Evolutionary conservation across 345 rosid species (phyloP).

Genomic region (Bruguiera gymnorhiza): DNA sequence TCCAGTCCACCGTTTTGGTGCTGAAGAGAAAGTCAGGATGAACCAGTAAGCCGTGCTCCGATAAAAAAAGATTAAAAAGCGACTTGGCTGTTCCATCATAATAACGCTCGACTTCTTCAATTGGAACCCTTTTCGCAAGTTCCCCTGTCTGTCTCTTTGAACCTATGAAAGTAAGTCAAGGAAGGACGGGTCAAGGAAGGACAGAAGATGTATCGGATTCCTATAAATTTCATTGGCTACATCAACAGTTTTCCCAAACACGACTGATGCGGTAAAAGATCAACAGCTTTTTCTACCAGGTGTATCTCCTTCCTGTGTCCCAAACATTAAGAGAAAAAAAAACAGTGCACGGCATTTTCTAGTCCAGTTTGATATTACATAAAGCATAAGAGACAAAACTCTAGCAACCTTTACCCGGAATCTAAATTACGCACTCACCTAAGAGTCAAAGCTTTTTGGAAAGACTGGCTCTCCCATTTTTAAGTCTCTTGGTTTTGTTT

Average conservation of each 20-base stretch:
- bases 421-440: background rate
- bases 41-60: too few species aligned
- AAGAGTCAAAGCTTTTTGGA: background rate
- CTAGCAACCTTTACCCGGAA: background rate
- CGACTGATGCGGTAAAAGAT: background rate
- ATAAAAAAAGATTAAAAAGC: too few species aligned
- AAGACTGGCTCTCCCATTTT: constrained; percentile 6
- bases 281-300: background rate
- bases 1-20: too few species aligned
- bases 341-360: background rate
- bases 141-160: too few species aligned
- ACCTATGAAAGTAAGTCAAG: too few species aligned
- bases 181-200: too few species aligned
- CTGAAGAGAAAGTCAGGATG: too few species aligned
- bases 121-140: too few species aligned
- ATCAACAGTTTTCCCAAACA: background rate
- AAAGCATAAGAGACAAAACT: constrained; percentile 8
- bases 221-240: background rate
- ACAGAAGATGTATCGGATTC: too few species aligned
- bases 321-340: background rate
- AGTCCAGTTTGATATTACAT: background rate
- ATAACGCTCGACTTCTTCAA: too few species aligned
- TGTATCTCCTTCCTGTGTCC: background rate
- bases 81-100: too few species aligned
- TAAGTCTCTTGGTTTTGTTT: constrained; percentile 56